Base-by-base conservation (phyloP, 306 rosid species). In the Vicia villosa region DNA sequence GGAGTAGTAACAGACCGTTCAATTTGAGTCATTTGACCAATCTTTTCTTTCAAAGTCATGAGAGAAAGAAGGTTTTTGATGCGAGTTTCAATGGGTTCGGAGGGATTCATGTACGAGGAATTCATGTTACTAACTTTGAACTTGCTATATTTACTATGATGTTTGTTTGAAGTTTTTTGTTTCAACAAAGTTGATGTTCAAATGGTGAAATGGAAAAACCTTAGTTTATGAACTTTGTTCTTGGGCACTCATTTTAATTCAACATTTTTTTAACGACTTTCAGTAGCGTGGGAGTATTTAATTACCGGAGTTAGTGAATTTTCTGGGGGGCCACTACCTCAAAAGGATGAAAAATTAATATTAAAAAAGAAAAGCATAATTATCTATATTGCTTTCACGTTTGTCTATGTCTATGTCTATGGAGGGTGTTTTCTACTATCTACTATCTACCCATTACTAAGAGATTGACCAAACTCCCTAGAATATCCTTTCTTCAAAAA, bases 1-100 rank as follows among this genome's bases (percentile, higher is more conserved):
- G 63, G 40, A 26, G 63, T 56, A 6, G 63, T n/a, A 6, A 56
- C 63, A 56, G 63, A 56, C 3, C 40, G 63, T 13, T 56, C 63
- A 26, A 56, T 56, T 14, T 56, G 63, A 4, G 63, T 56, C 63
- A 56, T 56, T 5, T 56, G 63, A 26, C 63, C 63, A 24, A 56
- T 56, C 63, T 56, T 56, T 45, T 91, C 91, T 61, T 66, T 70
- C 68, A 89, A 56, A 62, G 90, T 83, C 97, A 91, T 89, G 6
- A 86, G 85, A 10, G 87, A 81, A 75, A 91, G 87, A 56, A 91
- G 85, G 73, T 91, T 86, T 37, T 72, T 85, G 57, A 91, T 69
- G 34, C 91, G 85, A 55, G 79, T 85, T 81, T 89, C 90, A 57
- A 77, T 68, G 69, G 88, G 61, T 65, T 78, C 82, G 19, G 55